Conservation (phyloP, 2,329 filamentous ascomycete species). For the Neonectria neomacrospora region DNA sequence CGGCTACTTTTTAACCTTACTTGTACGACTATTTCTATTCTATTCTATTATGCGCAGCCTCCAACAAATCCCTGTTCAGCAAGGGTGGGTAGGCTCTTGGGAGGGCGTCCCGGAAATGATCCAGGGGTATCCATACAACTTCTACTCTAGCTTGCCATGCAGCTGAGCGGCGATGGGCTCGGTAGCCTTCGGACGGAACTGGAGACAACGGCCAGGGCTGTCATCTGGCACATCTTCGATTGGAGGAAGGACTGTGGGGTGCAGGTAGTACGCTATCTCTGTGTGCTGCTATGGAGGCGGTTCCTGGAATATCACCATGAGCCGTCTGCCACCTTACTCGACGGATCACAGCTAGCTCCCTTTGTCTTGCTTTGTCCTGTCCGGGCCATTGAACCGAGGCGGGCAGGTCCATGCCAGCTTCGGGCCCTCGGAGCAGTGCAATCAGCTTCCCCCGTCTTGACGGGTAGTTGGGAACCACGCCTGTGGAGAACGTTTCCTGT, state of each 20-base stretch:
- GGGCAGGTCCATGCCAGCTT: slow-evolving; percentile 5
- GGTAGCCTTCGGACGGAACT: background rate
- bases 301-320: slow-evolving; percentile 12
- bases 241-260: slow-evolving; percentile 1
- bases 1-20: slow-evolving; percentile 1
- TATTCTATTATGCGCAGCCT: background rate
- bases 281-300: background rate
- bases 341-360: background rate
- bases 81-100: background rate
- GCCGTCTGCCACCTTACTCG: background rate
- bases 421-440: slow-evolving; percentile 12
- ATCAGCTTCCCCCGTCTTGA: background rate
- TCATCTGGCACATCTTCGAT: background rate
- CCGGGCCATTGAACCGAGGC: slow-evolving; percentile 19
- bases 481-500: background rate
- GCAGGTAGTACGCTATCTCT: background rate
- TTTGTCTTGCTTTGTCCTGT: background rate
- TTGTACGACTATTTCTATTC: background rate
- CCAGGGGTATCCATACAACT: slow-evolving; percentile 1
- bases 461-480: background rate
- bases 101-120: slow-evolving; percentile 7
- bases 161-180: background rate
- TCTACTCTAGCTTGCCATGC: background rate
- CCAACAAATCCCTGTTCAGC: background rate
- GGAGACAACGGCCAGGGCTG: background rate